Evolutionary conservation across 2,329 filamentous ascomycete species (phyloP).

Genomic region (Dryadomyces quercus-mongolicae): DNA sequence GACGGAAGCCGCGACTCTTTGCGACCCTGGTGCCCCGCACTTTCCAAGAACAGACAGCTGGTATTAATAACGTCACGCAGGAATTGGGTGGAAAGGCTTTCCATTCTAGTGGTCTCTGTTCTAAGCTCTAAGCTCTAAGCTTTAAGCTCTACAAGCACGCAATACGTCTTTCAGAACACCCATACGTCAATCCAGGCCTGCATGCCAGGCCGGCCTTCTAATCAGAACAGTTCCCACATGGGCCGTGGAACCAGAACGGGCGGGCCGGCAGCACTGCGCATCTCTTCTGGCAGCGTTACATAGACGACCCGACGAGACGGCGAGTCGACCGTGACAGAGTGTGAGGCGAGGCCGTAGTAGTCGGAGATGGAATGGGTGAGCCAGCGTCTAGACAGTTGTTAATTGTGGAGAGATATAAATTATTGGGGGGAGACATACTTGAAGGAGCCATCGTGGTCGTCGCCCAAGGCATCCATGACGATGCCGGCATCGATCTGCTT

Average conservation of each 20-base stretch:
- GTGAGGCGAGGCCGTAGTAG: conserved; percentile 83
- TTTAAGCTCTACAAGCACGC: no score
- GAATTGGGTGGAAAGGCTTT: no score
- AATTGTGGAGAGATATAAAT: no score
- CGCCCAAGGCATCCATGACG: conserved; percentile 68
- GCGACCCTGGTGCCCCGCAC: neutral
- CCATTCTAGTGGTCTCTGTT: neutral
- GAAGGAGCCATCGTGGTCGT: conserved; percentile 68
- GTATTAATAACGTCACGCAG: neutral
- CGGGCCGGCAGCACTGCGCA: conserved; percentile 35
- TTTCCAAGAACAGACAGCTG: neutral
- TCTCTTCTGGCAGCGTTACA: conserved; percentile 38
- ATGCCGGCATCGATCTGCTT: conserved; percentile 49
- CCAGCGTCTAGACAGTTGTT: conserved; percentile 85
- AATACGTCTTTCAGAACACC: no score
- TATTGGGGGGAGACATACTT: conserved; percentile 60
- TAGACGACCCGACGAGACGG: conserved; percentile 71
- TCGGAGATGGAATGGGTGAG: conserved; percentile 83
- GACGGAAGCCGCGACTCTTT: neutral
- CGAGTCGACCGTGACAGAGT: conserved; percentile 60
- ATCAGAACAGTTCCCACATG: conserved; percentile 43
- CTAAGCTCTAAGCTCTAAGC: no score
- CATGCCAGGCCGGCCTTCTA: neutral
- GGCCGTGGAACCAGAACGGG: conserved; percentile 38
- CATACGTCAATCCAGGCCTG: no score